A percentile compares a stretch with the other conserved stretches of the same genome.
Conservation (phyloP, 805 yeast species). For the Metschnikowia bowlesiae region DNA sequence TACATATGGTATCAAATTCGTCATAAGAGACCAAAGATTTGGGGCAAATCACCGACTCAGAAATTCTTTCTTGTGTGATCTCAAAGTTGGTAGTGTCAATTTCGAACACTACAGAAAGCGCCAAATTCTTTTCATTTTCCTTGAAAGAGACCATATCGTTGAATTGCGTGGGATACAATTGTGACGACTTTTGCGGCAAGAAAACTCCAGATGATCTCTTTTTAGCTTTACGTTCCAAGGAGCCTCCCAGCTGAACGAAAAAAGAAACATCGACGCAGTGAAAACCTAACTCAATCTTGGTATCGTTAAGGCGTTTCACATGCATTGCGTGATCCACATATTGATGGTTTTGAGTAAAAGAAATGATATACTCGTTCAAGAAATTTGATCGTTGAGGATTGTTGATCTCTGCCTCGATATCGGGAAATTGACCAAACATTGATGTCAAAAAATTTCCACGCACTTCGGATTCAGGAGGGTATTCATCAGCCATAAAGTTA, state of each 20-base stretch:
- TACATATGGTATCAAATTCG: conserved; percentile 51
- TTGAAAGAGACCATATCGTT: conserved; percentile 58
- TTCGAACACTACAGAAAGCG: conserved; percentile 75
- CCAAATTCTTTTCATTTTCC: conserved; percentile 55
- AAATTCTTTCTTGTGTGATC: conserved; percentile 71
- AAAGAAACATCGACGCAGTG: conserved; percentile 80
- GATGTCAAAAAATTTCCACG: conserved; percentile 14
- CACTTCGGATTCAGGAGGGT: conserved; percentile 42
- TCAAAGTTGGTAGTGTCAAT: conserved; percentile 70
- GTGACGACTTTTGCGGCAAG: conserved; percentile 69
- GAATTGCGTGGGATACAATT: conserved; percentile 64
- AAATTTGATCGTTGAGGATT: conserved; percentile 47
- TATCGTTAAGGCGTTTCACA: conserved; percentile 56
- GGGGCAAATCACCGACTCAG: conserved; percentile 68
- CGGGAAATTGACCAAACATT: conserved; percentile 35
- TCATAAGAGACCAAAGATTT: conserved; percentile 51
- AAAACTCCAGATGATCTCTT: conserved; percentile 87
- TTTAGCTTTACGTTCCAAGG: conserved; percentile 82
- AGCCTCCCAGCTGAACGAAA: conserved; percentile 65
- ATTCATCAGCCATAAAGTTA: conserved; percentile 78
- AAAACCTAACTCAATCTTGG: conserved; percentile 74
- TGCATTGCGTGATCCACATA: conserved; percentile 78
- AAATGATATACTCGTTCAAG: conserved; percentile 56
- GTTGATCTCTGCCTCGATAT: conserved; percentile 34
- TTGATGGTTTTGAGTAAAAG: conserved; percentile 54